These are phyloP conservation scores for Trichosporon ovoides DNA, from an alignment of 1,284 basidiomycete genomes.

Conservation along the genomic window DNA sequence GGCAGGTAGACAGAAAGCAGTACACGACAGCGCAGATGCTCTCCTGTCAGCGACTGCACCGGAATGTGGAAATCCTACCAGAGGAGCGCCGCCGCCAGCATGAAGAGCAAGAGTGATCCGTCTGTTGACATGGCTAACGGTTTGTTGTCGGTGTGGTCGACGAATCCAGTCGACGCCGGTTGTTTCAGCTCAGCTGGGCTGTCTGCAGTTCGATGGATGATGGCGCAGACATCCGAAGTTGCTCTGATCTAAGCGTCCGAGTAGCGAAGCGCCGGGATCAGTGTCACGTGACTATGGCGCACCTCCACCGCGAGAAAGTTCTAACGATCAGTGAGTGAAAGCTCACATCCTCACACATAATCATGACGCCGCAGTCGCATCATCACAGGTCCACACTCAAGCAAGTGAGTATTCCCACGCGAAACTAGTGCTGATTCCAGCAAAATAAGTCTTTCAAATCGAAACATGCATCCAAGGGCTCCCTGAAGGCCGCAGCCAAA, in stretches of 20 bases:
- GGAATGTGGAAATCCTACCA: slow-evolving; percentile 21
- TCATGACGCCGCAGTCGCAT: slow-evolving; percentile 43
- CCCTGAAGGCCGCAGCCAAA: slow-evolving; percentile 73
- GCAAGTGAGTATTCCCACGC: slow-evolving; percentile 55
- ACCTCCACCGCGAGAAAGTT: slow-evolving; percentile 6
- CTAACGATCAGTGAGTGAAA: too few species aligned
- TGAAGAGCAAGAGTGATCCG: slow-evolving; percentile 36
- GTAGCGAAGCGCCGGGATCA: too few species aligned
- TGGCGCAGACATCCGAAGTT: too few species aligned
- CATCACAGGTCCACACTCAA: slow-evolving; percentile 78
- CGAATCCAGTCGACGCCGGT: too few species aligned
- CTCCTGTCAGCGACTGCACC: neutral
- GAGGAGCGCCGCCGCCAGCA: slow-evolving; percentile 31
- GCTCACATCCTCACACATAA: neutral
- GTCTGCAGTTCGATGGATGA: too few species aligned
- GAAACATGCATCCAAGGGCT: slow-evolving; percentile 74
- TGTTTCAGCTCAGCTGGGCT: too few species aligned
- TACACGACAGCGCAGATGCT: slow-evolving; percentile 39
- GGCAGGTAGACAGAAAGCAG: slow-evolving; percentile 46
- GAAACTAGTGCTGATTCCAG: slow-evolving; percentile 47
- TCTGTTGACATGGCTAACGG: slow-evolving; percentile 12
- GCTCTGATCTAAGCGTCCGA: too few species aligned
- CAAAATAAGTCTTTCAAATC: slow-evolving; percentile 86
- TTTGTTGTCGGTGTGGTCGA: too few species aligned
- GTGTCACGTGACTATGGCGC: too few species aligned